Base-by-base conservation (phyloP, 306 rosid genomes). In the Ammopiptanthus mongolicus region DNA sequence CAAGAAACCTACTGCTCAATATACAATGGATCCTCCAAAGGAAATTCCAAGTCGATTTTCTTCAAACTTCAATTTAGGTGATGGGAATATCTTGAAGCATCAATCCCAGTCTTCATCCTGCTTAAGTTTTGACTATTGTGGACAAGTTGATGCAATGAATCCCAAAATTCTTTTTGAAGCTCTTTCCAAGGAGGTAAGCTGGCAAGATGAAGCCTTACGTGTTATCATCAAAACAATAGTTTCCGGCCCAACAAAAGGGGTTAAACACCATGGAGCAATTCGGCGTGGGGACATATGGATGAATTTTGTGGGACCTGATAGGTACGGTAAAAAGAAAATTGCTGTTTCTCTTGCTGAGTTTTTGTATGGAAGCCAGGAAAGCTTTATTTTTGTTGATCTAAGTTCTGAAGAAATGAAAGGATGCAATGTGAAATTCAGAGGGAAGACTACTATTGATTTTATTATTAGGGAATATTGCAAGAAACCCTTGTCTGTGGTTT, bases 291-390 rank as follows among this genome's bases (percentile, higher is more conserved):
- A 82, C 50, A 75, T 83, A 76, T 92, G 99, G 99, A 83, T 95
- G 79, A 86, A 82, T 81, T 95, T 95, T 69, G 66, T 74, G 7
- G 99, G 99, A 83, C 88, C 97, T 31, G 99, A 95, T 76, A 77
- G 84, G 81, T 82, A 46, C 58, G 92, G 91, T 19, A 95, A 90
- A 82, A 92, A 65, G 91, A 90, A 84, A 77, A 67, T 87, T 66
- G 98, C 92, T 46, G 25, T 83, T 82, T 85, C 87, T 19, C 78
- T 95, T 11, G 93, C 97, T 25, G 93, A 92, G 91, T 33, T 87
- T 41, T 68, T 95, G 65, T 88, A 60, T 75, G 91, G 92, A 22
- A 84, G 86, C 84, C 85, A 53, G 71, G 93, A 89, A 72, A 82
- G 81, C 69, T 72, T 86, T 25, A 78, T 91, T 60, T 82, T 75